These are phyloP conservation scores for Fusarium palustre DNA, from an alignment of 2,329 filamentous ascomycete species.

Conservation along the genomic window DNA sequence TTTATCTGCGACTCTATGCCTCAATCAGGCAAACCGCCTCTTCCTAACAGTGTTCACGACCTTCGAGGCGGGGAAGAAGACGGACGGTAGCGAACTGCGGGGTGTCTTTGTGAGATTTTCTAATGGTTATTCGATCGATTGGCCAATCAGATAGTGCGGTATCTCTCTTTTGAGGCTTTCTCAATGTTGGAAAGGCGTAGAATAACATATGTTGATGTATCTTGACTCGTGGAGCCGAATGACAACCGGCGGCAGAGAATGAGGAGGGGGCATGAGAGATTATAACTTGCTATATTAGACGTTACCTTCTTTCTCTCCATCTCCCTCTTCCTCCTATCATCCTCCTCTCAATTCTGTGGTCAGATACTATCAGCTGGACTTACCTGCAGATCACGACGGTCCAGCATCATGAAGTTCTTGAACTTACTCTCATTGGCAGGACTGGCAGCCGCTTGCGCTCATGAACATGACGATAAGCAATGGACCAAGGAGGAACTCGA, in stretches of 20 bases:
- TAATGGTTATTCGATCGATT: neutral
- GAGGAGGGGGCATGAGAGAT: conserved; percentile 16
- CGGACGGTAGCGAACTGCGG: conserved; percentile 12
- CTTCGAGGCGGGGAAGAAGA: conserved; percentile 17
- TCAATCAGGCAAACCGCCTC: conserved; percentile 26
- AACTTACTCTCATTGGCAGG: conserved; percentile 46
- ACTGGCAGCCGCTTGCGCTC: conserved; percentile 46
- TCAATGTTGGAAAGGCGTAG: conserved; percentile 1
- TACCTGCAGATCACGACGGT: neutral
- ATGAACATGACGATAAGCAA: conserved; percentile 54
- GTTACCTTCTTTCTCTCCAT: conserved; percentile 1
- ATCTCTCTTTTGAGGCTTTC: conserved; percentile 7
- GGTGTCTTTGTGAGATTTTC: conserved; percentile 10
- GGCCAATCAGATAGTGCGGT: conserved; percentile 17
- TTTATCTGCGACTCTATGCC: conserved; percentile 28
- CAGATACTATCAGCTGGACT: neutral
- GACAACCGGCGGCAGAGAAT: conserved; percentile 12
- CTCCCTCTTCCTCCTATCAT: neutral
- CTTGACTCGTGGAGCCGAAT: conserved; percentile 38
- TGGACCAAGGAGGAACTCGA: conserved; percentile 64
- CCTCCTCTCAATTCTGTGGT: neutral
- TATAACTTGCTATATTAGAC: conserved; percentile 34
- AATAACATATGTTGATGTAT: conserved; percentile 6
- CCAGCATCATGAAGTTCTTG: conserved; percentile 47
- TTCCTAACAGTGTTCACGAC: conserved; percentile 6